Base-by-base conservation (phyloP, 805 yeast genomes). In the Metschnikowia noctiluminum region DNA sequence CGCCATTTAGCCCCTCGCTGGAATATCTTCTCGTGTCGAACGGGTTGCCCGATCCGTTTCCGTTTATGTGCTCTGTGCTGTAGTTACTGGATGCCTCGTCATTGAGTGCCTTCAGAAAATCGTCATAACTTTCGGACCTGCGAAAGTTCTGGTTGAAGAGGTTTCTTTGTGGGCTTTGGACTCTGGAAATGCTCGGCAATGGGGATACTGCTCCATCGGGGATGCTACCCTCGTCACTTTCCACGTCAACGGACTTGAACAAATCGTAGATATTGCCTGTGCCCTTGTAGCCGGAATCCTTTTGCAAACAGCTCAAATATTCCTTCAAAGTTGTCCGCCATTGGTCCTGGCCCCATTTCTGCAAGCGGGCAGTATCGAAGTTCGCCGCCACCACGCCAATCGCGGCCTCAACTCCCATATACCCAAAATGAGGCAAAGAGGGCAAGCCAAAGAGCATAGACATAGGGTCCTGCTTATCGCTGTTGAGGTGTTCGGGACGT, bases 371-470 rank as follows among this genome's bases (percentile, higher is more conserved):
- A 13, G 48, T 43, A 21, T 42, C 53, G 8, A 62, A 52, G 47
- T 58, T 56, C 30, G 50, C 46, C 1, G 52, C 59, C 6, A 62
- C 62, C 7, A 61, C 49, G 10, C 51, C 52, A 26, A 50, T 53
- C 0, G 69, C 65, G 15, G 65, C 69, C 1, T 56, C 62, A 13
- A 53, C 52, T 2, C 72, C 59, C 52, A 87, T 59, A 52, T 84
- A 83, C 56, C 81, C 79, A 31, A 82, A 80, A 50, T 77, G 81
- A 3, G 95, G 95, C 58, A 87, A 72, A 21, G 82, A 79, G 6
- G 95, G 95, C 51, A 87, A 71, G 0, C 85, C 92, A 69, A 85
- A 87, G 32, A 89, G 73, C 61, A 89, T 69, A 13, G 92, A 85
- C 32, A 77, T 68, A 40, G 76, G 62, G 56, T 89, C 87, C 1